Evolutionary conservation across 768 basidiomycete species (phyloP).

Genomic region (Hypholoma sublateritium): DNA sequence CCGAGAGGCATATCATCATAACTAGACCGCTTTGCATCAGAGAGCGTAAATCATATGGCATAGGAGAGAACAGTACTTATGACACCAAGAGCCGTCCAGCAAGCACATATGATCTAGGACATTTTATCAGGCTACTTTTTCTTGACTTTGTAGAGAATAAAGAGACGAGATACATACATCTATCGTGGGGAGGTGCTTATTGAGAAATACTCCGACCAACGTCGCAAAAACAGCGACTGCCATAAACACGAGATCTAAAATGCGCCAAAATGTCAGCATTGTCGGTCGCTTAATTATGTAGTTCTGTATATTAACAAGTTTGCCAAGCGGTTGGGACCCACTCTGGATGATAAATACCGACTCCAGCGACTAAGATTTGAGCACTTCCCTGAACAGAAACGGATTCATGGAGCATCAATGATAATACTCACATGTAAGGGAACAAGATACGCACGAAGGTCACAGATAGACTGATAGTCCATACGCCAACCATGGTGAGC

Average conservation of each 20-base stretch:
- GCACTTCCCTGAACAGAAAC: conserved; percentile 43
- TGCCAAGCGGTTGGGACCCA: conserved; percentile 62
- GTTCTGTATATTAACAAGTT: conserved; percentile 40
- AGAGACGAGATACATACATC: conserved; percentile 41
- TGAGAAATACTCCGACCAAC: conserved; percentile 55
- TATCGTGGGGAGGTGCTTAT: conserved; percentile 45
- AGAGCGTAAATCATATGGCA: background rate
- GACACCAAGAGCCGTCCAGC: conserved; percentile 62
- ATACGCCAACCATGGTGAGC: conserved; percentile 67
- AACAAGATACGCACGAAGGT: conserved; percentile 44
- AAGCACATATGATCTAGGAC: conserved; percentile 52
- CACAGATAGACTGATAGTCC: conserved; percentile 67
- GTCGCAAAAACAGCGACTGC: conserved; percentile 48
- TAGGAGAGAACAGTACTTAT: conserved; percentile 33
- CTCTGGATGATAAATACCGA: conserved; percentile 54
- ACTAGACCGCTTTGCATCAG: conserved; percentile 29
- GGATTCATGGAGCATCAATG: background rate
- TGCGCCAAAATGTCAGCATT: conserved; percentile 3
- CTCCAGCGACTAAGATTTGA: conserved; percentile 60
- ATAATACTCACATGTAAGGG: background rate
- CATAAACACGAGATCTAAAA: conserved; percentile 53
- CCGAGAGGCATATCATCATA: conserved; percentile 54
- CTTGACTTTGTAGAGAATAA: background rate
- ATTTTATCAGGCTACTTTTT: too few species aligned
- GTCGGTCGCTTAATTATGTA: background rate